Base-by-base conservation (phyloP, 306 rosid species). In the Castanea mollissima region DNA sequence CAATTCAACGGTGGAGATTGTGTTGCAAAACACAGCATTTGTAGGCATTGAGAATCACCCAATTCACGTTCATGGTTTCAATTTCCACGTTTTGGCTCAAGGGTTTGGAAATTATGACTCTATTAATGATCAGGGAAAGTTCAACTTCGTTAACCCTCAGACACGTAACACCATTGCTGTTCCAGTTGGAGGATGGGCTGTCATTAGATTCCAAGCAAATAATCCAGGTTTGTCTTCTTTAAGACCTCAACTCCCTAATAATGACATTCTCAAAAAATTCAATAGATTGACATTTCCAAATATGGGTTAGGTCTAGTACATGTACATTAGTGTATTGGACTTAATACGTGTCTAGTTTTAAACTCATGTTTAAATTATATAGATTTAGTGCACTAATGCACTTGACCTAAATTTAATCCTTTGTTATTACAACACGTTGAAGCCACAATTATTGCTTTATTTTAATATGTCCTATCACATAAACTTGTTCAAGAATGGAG, bases 1-100 rank as follows among this genome's bases (percentile, higher is more conserved):
- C 78, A 89, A 91, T 51, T 83, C 92, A 0, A 86, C 87, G 5
- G 90, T 89, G 38, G 92, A 91, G 88, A 29, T 91, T 3, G 92
- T 89, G 70, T 69, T 81, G 34, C 96, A 88, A 62, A 89, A 86
- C 77, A 86, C 92, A 0, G 92, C 92, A 0, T 64, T 91, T 4
- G 5, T 86, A 0, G 4, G 3, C 0, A 65, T 32, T 7, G 80
- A 80, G 11, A 84, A 65, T 46, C 87, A 84, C 32, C 84, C 84
- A 8, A 71, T 83, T 14, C 87, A 83, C 72, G 9, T 83, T 55
- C 87, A 83, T 44, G 87, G 84, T 5, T 55, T 75, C 41, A 83
- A 58, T 27, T 79, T 58, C 81, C 65, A 79, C 19, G 81, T 83
- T 62, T 79, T 83, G 83, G 87, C 87, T 63, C 87, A 79, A 79